Evolutionary conservation across 768 basidiomycete genomes (phyloP), one percentile per base, ranked within the genome.

Genomic region (Neoboletus brunneissimus): DNA sequence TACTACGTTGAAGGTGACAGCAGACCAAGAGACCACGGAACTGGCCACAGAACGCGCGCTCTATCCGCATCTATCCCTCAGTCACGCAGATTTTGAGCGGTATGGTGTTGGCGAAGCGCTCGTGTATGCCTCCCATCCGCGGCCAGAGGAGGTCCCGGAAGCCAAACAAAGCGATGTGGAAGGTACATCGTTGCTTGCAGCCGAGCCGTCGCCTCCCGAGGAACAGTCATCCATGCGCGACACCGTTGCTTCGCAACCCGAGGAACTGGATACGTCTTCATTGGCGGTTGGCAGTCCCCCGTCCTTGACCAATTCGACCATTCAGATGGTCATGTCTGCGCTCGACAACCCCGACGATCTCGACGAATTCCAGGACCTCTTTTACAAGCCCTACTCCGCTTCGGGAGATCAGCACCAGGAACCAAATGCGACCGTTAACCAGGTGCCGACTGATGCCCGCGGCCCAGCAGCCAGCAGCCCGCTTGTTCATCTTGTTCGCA

Each of bases 291-390:
- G 41, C 40, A 55, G 42, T 22, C 46, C 56, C 20, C 55, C 59
- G 11, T 65, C 62, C 55, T 75, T 66, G 60, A 76, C 67, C 64
- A 41, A 78, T 12, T 82, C 83, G 23, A 67, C 67, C 2, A 57
- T 71, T 16, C 68, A 63, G 41, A 62, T 70, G 67, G 67, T 65
- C 31, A 54, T 68, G 25, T 80, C 79, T n/a, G 79, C 79, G 3
- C 72, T 89, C 35, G 81, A 82, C 11, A 79, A 76, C 54, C 77
- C 80, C 0, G 85, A 86, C 54, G 87, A 90, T 59, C 75, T 90
- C 8, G 86, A 88, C n/a, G 77, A 81, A 12, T 91, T 87, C 74
- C 82, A 81, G 37, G 86, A 90, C 63, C 74, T 91, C 9, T 91
- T 91, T 70, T 90, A 87, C 67, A 76, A 75, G 41, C 86, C 86